Evolutionary conservation across 257 asterid species (phyloP), one percentile per base, ranked within the genome.

Genomic region (Osmanthus fragrans): DNA sequence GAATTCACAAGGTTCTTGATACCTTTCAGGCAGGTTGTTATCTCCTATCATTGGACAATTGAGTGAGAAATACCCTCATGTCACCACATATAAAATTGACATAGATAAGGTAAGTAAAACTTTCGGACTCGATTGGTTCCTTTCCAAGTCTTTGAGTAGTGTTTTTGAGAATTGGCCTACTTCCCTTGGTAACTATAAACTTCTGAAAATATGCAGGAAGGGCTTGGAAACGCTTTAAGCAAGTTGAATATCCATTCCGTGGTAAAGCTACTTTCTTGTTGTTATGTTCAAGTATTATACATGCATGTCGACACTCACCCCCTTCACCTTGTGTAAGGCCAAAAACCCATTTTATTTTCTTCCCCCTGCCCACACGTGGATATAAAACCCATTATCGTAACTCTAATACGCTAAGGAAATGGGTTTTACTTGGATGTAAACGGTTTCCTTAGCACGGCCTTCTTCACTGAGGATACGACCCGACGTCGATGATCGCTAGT

Each of bases 61-160:
- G 79, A 89, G 94, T 69, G 96, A 90, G 92, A 86, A 88, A 78
- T 93, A 93, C 77, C 97, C 99, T 73, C 96, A 93, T 82, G 99
- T 93, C 77, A 88, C 92, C 40, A 90, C 97, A 39, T 96, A 86
- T 83, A 96, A 93, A 88, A 77, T 96, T 56, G 98, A 96, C 87
- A 95, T 95, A 51, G 99, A 93, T 77, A 85, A 92, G 98, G 99
- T 95, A 85, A 39, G 67, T 58, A 47, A 25, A 40, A 27, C 30
- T 8, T 5, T 58, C 4, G 8, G 47, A 13, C 8, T 23, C 27
- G 8, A 54, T 16, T 63, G 32, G 33, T 23, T 63, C 18, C 69
- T 63, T 63, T 63, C 36, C 3, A 63, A 63, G 33, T 63, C 75
- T 16, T 69, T 32, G 33, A 42, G 30, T 36, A 34, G 67, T 21